Evolutionary conservation across 768 basidiomycete genomes (phyloP).

Genomic region (Hebeloma cylindrosporum): DNA sequence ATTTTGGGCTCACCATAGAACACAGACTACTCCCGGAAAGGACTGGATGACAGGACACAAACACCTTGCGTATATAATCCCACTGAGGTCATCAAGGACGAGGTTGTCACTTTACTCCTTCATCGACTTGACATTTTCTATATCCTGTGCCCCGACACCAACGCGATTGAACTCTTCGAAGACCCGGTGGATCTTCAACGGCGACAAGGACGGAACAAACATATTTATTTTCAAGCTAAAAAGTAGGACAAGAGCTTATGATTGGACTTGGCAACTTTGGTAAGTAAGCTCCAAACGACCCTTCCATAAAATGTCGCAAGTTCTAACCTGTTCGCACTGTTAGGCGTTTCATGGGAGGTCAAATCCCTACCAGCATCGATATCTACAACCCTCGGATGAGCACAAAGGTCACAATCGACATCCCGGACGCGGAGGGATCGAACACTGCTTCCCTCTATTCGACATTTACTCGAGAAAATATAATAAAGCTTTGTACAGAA

Average conservation of each 20-base stretch:
- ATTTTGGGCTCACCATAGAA: slow-evolving; percentile 9
- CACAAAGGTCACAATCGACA: slow-evolving; percentile 65
- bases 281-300: slow-evolving; percentile 23
- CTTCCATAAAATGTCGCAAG: background rate
- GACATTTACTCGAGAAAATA: slow-evolving; percentile 58
- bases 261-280: slow-evolving; percentile 94
- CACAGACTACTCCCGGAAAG: slow-evolving; percentile 61
- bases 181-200: slow-evolving; percentile 48
- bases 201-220: slow-evolving; percentile 66
- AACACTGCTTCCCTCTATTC: slow-evolving; percentile 41
- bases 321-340: slow-evolving; percentile 1
- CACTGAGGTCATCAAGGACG: slow-evolving; percentile 61
- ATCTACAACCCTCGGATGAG: slow-evolving; percentile 68
- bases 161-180: slow-evolving; percentile 38
- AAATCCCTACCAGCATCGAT: slow-evolving; percentile 67
- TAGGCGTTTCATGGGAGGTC: slow-evolving; percentile 74
- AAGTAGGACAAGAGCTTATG: slow-evolving; percentile 72
- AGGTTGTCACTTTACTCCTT: slow-evolving; percentile 85
- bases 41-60: slow-evolving; percentile 73
- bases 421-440: slow-evolving; percentile 49
- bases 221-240: slow-evolving; percentile 86
- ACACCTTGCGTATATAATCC: slow-evolving; percentile 75
- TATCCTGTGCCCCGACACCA: slow-evolving; percentile 62
- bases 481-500: slow-evolving; percentile 61
- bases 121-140: slow-evolving; percentile 79